A percentile compares a stretch with the other conserved stretches of the same genome.
These are phyloP conservation scores for Colletotrichum destructivum DNA, from an alignment of 2,329 filamentous ascomycete genomes.

Conservation along the genomic window DNA sequence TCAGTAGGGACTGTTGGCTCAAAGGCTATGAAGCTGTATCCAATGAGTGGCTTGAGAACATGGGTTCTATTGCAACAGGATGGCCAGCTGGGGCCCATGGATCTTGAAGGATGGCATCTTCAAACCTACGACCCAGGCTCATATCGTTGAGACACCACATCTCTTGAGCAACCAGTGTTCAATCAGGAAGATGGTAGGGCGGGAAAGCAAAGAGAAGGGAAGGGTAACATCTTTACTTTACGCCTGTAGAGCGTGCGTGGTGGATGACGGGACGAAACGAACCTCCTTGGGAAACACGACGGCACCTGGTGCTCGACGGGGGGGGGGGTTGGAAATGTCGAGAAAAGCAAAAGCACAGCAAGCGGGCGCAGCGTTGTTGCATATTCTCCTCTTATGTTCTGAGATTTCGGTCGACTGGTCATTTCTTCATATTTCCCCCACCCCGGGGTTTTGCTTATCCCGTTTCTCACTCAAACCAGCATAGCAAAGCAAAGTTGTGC, in stretches of 20 bases:
- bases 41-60: background rate
- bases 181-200: background rate
- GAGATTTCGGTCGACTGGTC: background rate
- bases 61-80: background rate
- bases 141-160: background rate
- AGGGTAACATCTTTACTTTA: background rate
- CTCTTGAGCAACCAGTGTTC: background rate
- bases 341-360: constrained; percentile 28
- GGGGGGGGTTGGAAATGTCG: background rate
- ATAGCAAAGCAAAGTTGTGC: constrained; percentile 35
- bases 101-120: background rate
- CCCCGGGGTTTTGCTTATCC: background rate
- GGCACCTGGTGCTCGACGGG: background rate
- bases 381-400: background rate
- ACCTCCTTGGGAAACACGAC: background rate
- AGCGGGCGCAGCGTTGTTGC: constrained; percentile 36
- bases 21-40: background rate
- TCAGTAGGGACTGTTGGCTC: background rate
- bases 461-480: constrained; percentile 2
- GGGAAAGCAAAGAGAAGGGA: background rate
- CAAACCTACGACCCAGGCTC: background rate
- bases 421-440: background rate
- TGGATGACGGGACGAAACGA: background rate
- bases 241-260: background rate
- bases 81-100: background rate